Percentiles rank a stretch among this genome's conserved stretches.
Conservation (phyloP, 2,329 filamentous ascomycete species). For the Bipolaris sorokiniana region DNA sequence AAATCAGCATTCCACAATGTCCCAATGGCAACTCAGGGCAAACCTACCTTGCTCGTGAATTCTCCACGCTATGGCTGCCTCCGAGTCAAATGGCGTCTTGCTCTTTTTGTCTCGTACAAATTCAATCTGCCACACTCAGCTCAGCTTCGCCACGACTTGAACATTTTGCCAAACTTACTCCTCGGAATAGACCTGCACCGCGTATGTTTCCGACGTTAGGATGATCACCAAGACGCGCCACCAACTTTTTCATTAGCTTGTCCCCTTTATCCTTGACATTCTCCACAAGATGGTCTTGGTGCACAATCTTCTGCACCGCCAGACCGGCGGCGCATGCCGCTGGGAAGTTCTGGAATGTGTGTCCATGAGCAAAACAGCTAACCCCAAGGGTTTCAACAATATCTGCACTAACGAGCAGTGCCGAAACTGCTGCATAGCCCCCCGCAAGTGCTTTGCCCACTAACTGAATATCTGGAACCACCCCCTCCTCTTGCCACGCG, state of each 20-base stretch:
- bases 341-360: conserved; percentile 69
- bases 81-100: conserved; percentile 61
- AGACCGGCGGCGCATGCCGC: conserved; percentile 66
- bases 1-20: conserved; percentile 9
- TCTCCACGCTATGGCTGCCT: conserved; percentile 53
- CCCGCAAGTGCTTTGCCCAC: conserved; percentile 71
- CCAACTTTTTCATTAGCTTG: conserved; percentile 55
- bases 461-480: conserved; percentile 69
- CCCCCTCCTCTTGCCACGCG: conserved; percentile 65
- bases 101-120: conserved; percentile 62
- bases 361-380: conserved; percentile 63
- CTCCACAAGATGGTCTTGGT: conserved; percentile 62
- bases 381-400: conserved; percentile 58
- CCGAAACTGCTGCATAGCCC: conserved; percentile 68
- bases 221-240: conserved; percentile 52
- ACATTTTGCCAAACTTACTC: conserved; percentile 50
- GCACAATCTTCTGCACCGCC: conserved; percentile 66
- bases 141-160: not conserved
- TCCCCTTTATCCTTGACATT: conserved; percentile 64
- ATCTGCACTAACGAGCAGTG: conserved; percentile 60
- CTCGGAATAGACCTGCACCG: conserved; percentile 65
- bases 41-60: conserved; percentile 59
- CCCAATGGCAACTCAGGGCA: not conserved
- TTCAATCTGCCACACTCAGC: conserved; percentile 56
- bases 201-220: conserved; percentile 66